These are phyloP conservation scores for Oldenlandia corymbosa DNA, from an alignment of 257 asterid genomes.

Conservation along the genomic window DNA sequence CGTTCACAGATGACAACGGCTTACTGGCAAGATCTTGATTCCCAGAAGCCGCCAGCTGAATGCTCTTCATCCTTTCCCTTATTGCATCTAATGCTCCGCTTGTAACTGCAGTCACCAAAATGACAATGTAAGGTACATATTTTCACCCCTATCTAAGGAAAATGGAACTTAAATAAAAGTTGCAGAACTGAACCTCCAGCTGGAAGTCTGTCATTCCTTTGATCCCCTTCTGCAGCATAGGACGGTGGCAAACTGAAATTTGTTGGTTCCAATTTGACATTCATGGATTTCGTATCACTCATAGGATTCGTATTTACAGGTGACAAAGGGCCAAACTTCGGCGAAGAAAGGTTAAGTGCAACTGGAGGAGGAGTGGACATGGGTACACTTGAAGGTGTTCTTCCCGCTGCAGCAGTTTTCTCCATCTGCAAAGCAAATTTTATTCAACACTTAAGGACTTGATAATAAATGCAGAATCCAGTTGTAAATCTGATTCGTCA, in stretches of 20 bases:
- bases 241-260: slow-evolving; percentile 82
- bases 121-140: background rate
- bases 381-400: slow-evolving; percentile 98
- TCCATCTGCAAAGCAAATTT: slow-evolving; percentile 69
- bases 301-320: slow-evolving; percentile 65
- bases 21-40: slow-evolving; percentile 51
- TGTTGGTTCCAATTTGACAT: slow-evolving; percentile 62
- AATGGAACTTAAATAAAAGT: background rate
- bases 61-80: slow-evolving; percentile 98
- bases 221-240: slow-evolving; percentile 65
- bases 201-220: slow-evolving; percentile 64
- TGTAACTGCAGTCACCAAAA: slow-evolving; percentile 51
- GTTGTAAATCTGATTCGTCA: background rate
- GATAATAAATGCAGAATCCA: background rate
- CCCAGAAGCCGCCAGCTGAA: slow-evolving; percentile 66
- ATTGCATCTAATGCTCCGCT: slow-evolving; percentile 90
- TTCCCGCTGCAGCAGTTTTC: slow-evolving; percentile 94
- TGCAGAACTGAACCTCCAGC: slow-evolving; percentile 55
- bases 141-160: slow-evolving; percentile 3
- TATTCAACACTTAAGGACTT: slow-evolving; percentile 3
- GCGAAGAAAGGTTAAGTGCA: slow-evolving; percentile 63
- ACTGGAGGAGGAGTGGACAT: slow-evolving; percentile 91
- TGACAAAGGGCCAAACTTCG: slow-evolving; percentile 63
- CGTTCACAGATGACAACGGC: slow-evolving; percentile 53
- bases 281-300: slow-evolving; percentile 47